These are phyloP conservation scores for Corinectria fuckeliana DNA, from an alignment of 2,329 filamentous ascomycete genomes.

Conservation along the genomic window DNA sequence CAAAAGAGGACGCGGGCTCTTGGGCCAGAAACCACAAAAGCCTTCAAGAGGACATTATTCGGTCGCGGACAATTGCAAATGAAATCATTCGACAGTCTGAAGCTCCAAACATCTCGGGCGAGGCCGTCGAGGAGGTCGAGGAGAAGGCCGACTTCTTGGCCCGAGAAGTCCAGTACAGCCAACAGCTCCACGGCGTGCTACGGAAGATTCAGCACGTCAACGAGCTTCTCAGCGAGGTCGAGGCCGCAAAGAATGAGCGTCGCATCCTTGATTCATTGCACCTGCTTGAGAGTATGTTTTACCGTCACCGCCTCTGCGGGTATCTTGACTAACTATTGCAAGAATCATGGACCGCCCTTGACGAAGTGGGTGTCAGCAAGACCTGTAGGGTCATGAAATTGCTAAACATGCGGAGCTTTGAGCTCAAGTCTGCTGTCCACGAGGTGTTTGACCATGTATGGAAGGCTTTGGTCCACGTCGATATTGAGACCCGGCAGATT, in stretches of 20 bases:
- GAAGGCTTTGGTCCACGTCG: slow-evolving; percentile 69
- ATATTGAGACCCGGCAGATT: slow-evolving; percentile 61
- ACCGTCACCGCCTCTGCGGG: background rate
- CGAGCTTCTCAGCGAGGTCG: slow-evolving; percentile 66
- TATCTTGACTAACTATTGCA: slow-evolving; percentile 23
- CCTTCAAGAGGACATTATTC: slow-evolving; percentile 84
- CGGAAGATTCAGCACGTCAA: slow-evolving; percentile 62
- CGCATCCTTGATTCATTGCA: slow-evolving; percentile 63
- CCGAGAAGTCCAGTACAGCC: slow-evolving; percentile 64
- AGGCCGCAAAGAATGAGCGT: slow-evolving; percentile 60
- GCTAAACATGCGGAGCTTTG: slow-evolving; percentile 68
- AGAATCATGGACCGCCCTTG: slow-evolving; percentile 66
- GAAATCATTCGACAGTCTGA: slow-evolving; percentile 83
- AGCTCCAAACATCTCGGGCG: slow-evolving; percentile 60
- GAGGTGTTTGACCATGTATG: slow-evolving; percentile 74
- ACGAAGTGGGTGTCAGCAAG: slow-evolving; percentile 64
- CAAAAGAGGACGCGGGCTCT: slow-evolving; percentile 78
- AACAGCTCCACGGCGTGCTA: slow-evolving; percentile 60
- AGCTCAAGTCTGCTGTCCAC: slow-evolving; percentile 70
- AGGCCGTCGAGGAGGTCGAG: slow-evolving; percentile 59
- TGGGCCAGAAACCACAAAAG: slow-evolving; percentile 88
- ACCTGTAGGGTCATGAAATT: slow-evolving; percentile 69
- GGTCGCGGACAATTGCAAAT: slow-evolving; percentile 78
- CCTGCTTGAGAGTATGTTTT: slow-evolving; percentile 59
- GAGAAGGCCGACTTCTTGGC: slow-evolving; percentile 62